Conservation (phyloP, 495 filamentous ascomycete species). For the Aspergillus asperescens region DNA sequence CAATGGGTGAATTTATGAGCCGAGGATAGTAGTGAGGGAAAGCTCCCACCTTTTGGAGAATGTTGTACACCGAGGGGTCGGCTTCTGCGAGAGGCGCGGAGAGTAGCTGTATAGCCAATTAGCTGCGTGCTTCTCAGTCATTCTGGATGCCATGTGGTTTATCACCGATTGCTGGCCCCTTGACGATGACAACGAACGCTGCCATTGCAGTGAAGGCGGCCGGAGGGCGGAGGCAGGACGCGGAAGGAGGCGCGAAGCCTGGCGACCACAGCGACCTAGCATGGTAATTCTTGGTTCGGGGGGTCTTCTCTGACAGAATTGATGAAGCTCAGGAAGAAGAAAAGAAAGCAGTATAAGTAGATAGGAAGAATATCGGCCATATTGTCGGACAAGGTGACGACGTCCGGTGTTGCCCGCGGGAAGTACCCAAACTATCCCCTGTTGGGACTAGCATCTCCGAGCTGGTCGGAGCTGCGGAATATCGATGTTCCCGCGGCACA, state of each 20-base stretch:
- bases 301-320: neutral
- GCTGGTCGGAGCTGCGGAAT: slow-evolving; percentile 23
- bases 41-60: slow-evolving; percentile 74
- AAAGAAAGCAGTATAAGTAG: slow-evolving; percentile 8
- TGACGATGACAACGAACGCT: slow-evolving; percentile 36
- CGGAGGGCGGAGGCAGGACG: slow-evolving; percentile 25
- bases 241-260: slow-evolving; percentile 37
- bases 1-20: slow-evolving; percentile 10
- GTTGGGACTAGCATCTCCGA: slow-evolving; percentile 27
- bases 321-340: neutral
- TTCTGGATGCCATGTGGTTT: neutral
- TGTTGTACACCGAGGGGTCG: slow-evolving; percentile 79
- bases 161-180: slow-evolving; percentile 40
- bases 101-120: slow-evolving; percentile 56
- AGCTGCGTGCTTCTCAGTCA: neutral
- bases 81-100: slow-evolving; percentile 72
- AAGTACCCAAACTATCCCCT: slow-evolving; percentile 33
- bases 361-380: slow-evolving; percentile 22
- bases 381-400: slow-evolving; percentile 22
- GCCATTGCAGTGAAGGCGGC: slow-evolving; percentile 25
- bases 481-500: slow-evolving; percentile 19
- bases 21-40: neutral
- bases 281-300: slow-evolving; percentile 26
- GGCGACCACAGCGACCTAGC: slow-evolving; percentile 42
- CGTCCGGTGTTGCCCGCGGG: slow-evolving; percentile 38